Evolutionary conservation across 495 filamentous ascomycete genomes (phyloP), one percentile per base, ranked within the genome.

Genomic region (Penicillium alfredii): DNA sequence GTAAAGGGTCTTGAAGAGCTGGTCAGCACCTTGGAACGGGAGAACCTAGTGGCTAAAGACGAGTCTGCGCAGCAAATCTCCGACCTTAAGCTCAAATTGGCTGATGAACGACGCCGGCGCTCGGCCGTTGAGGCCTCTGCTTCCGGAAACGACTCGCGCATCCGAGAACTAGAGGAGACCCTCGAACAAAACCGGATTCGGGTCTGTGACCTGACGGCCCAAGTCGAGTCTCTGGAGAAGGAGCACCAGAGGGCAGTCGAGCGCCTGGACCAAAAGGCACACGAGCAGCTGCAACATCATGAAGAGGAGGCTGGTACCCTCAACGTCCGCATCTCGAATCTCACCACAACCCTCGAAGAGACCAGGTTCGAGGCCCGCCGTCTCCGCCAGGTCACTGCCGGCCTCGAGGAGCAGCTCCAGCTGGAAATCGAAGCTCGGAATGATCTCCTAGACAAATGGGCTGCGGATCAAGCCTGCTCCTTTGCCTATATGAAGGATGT

Each of bases 1-100:
- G 66, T 86, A 3, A 62, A 61, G 11, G 64, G 71, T 30, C 68
- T 88, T 0, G 80, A 88, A 53, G 41, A 51, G 2, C 63, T 87
- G 6, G 72, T 88, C 23, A 65, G 59, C 16, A 55, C 54, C 1
- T 56, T 86, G 35, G 84, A 88, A 45, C 45, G 53, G 8, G 74
- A 84, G 17, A 71, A 78, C 14, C 23, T 49, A 0, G 49, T 42
- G 1, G 41, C 45, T 35, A 64, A 53, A 24, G 48, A 49, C 10
- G 42, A 42, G n/a, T 63, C 59, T 29, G 44, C 23, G 1, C 43
- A 56, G 35, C 56, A 55, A 33, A 53, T 79, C 5, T 60, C 62
- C 1, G 51, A 67, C 23, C 54, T 78, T 11, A 43, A 62, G 8
- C 45, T 47, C 8, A 60, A 64, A 30, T 40, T 68, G 20, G 61